A percentile compares a stretch with the other conserved stretches of the same genome.
Conservation (phyloP, 306 rosid species). For the Erythrophleum fordii region DNA sequence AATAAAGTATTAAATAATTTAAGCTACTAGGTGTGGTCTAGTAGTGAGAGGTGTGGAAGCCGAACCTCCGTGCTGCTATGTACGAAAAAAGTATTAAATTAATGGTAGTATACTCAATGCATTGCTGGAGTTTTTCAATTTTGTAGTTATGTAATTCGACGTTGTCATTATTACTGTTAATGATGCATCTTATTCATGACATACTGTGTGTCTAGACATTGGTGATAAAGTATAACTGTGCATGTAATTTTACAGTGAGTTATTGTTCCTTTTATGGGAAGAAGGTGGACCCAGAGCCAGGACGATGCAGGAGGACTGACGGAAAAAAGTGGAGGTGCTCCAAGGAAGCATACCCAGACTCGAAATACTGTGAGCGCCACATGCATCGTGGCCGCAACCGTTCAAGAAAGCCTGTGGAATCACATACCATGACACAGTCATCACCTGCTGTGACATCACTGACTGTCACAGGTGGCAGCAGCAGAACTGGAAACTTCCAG, state of each 20-base stretch:
- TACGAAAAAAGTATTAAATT: not conserved
- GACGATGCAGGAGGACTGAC: conserved; percentile 85
- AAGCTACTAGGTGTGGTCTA: not conserved
- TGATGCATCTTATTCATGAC: conserved; percentile 4
- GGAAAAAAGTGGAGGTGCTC: conserved; percentile 94
- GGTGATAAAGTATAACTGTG: conserved; percentile 22
- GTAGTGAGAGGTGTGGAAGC: not conserved
- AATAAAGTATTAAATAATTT: not conserved
- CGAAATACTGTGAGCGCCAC: conserved; percentile 91
- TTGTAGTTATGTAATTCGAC: not conserved
- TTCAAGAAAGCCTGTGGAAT: conserved; percentile 99
- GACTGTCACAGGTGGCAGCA: conserved; percentile 51
- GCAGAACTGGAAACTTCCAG: conserved; percentile 58
- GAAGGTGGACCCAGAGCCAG: conserved; percentile 94
- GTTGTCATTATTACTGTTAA: conserved; percentile 34
- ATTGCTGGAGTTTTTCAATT: not conserved
- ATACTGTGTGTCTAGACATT: conserved; percentile 1
- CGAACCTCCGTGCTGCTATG: not conserved
- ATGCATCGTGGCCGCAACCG: conserved; percentile 97
- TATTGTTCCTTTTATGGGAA: conserved; percentile 82
- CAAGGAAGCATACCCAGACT: conserved; percentile 82
- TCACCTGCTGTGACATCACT: conserved; percentile 62
- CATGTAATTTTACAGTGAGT: conserved; percentile 60
- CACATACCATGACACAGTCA: conserved; percentile 64
- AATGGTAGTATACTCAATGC: not conserved